phyloP scores from a whole-genome alignment of 176 grass and related monocot species.

The Phyllostachys edulis region DNA sequence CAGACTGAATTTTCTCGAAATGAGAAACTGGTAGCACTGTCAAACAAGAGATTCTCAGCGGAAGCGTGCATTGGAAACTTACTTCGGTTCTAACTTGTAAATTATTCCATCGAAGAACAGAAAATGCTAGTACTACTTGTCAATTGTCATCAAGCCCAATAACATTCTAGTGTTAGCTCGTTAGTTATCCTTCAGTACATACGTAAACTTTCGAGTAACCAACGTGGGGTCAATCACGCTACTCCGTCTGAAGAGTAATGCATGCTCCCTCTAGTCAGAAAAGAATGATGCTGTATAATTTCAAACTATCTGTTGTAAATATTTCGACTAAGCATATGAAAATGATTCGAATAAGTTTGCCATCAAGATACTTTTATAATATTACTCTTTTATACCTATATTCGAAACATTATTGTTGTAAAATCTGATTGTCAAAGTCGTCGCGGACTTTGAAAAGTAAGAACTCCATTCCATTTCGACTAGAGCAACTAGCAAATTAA shows the following conservation, averaged over 20 bases:
- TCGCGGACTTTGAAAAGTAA: background rate
- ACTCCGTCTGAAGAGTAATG: background rate
- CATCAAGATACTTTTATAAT: background rate
- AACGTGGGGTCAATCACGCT: background rate
- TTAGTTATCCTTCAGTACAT: background rate
- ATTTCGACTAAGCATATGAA: background rate
- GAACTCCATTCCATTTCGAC: background rate
- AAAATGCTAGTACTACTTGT: background rate
- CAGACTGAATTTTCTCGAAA: conserved; percentile 11
- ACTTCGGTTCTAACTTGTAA: conserved; percentile 1
- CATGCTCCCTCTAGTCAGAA: background rate
- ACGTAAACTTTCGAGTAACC: background rate
- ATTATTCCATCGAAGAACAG: conserved; percentile 3
- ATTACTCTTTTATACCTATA: background rate
- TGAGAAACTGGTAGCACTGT: background rate
- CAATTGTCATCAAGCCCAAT: conserved; percentile 14
- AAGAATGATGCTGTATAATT: background rate
- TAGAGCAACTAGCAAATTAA: background rate
- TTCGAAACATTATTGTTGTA: background rate
- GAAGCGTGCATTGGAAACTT: conserved; percentile 39
- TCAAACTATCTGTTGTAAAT: background rate
- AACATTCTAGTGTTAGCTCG: background rate
- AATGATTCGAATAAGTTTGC: background rate
- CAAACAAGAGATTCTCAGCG: conserved; percentile 35
- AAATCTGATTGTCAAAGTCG: background rate